phyloP scores from a whole-genome alignment of 192 early-diverging fungal genomes.

The Gaertneriomyces sp. region DNA sequence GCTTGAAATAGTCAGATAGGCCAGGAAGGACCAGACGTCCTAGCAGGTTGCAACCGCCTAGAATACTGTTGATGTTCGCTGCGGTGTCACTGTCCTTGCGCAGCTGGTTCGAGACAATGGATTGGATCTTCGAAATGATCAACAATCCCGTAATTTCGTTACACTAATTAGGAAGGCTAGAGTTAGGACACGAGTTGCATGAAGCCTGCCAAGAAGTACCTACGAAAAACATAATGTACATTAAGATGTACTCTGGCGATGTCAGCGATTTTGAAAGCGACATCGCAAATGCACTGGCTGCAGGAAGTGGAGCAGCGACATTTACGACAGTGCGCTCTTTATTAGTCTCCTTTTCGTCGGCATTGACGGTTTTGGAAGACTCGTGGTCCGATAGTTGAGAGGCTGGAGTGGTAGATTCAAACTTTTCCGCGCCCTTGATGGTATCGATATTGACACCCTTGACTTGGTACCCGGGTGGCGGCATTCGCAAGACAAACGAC shows the following conservation, averaged over 20 bases:
- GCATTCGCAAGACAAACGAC: constrained; percentile 37
- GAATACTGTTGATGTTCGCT: constrained; percentile 34
- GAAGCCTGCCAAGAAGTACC: too few species aligned
- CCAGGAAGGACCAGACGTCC: constrained; percentile 35
- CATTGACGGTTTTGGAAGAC: neutral
- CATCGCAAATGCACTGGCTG: constrained; percentile 23
- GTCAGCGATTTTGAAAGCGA: constrained; percentile 26
- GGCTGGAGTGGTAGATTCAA: neutral
- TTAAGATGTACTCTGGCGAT: constrained; percentile 31
- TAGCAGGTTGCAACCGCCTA: constrained; percentile 34
- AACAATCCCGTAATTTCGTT: constrained; percentile 46
- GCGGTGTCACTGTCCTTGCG: constrained; percentile 13
- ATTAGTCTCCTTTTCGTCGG: constrained; percentile 3
- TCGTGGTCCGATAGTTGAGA: neutral
- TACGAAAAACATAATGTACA: constrained; percentile 39
- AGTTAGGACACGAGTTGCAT: too few species aligned
- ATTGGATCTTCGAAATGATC: constrained; percentile 45
- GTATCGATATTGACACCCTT: constrained; percentile 59
- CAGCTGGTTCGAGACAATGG: constrained; percentile 35
- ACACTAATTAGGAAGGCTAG: constrained; percentile 22
- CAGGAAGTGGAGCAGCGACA: constrained; percentile 3
- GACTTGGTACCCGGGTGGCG: constrained; percentile 60
- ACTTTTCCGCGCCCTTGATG: constrained; percentile 34
- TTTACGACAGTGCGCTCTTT: constrained; percentile 1
- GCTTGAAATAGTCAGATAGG: constrained; percentile 37